These are phyloP conservation scores for Verticillium nubilum DNA, from an alignment of 2,329 filamentous ascomycete species.

Conservation along the genomic window DNA sequence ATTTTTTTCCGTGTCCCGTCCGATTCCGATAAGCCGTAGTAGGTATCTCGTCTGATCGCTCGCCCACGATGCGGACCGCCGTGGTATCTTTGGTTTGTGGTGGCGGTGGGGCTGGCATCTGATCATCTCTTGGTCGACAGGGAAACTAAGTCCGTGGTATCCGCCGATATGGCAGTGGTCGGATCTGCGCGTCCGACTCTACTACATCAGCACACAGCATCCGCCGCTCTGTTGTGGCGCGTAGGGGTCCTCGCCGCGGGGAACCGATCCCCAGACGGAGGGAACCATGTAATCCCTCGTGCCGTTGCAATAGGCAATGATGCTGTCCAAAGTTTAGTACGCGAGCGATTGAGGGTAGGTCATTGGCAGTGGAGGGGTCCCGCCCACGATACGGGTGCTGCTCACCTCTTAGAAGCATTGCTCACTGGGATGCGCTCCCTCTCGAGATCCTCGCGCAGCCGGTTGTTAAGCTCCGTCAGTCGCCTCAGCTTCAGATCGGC, in stretches of 20 bases:
- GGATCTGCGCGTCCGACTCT: conserved; percentile 6
- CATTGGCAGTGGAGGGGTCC: background rate
- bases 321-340: conserved; percentile 44
- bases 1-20: background rate
- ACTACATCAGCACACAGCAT: conserved; percentile 93
- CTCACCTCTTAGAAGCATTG: conserved; percentile 82
- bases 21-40: background rate
- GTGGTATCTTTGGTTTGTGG: background rate
- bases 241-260: conserved; percentile 97
- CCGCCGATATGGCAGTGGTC: conserved; percentile 1
- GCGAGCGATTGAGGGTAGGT: background rate
- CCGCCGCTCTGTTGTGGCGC: conserved; percentile 87
- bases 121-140: background rate
- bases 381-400: background rate
- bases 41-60: background rate
- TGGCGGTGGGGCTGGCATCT: background rate
- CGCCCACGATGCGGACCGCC: background rate
- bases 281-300: conserved; percentile 99
- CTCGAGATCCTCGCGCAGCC: conserved; percentile 91
- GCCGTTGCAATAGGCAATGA: conserved; percentile 97
- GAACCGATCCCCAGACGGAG: conserved; percentile 90
- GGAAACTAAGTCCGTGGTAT: background rate
- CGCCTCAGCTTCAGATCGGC: conserved; percentile 95
- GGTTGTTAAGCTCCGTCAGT: conserved; percentile 93
- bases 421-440: conserved; percentile 93